phyloP scores from a whole-genome alignment of 2,329 filamentous ascomycete species.

The Aureobasidium vineae region DNA sequence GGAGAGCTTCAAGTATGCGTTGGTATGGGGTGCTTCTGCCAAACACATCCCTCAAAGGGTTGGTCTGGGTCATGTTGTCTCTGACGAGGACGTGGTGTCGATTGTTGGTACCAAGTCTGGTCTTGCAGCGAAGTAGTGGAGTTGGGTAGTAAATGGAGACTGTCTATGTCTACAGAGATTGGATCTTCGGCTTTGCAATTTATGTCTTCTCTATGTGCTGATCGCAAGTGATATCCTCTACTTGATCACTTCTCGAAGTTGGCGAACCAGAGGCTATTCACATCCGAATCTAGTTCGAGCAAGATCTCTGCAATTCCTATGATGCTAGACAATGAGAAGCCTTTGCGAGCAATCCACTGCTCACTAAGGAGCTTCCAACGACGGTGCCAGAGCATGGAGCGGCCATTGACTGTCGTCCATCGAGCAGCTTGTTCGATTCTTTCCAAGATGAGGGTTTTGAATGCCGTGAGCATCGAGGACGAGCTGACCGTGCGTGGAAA shows the following conservation, averaged over 20 bases:
- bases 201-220: no score
- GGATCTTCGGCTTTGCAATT: neutral
- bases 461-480: neutral
- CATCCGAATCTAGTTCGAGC: neutral
- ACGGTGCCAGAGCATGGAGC: neutral
- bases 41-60: slow-evolving; percentile 93
- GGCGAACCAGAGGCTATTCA: neutral
- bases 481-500: neutral
- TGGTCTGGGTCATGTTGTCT: slow-evolving; percentile 76
- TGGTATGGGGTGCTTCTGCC: slow-evolving; percentile 97
- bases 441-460: neutral
- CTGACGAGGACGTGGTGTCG: slow-evolving; percentile 66
- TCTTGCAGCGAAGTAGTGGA: slow-evolving; percentile 32
- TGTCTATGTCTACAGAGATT: neutral
- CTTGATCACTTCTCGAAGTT: neutral
- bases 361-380: neutral
- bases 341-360: neutral
- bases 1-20: slow-evolving; percentile 97
- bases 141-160: neutral
- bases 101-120: slow-evolving; percentile 53
- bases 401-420: neutral
- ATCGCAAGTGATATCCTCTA: no score
- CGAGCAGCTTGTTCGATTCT: neutral
- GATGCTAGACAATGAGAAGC: slow-evolving; percentile 4
- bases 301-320: neutral